phyloP scores from a whole-genome alignment of 768 basidiomycete species.

The Daedaleopsis nitida region DNA sequence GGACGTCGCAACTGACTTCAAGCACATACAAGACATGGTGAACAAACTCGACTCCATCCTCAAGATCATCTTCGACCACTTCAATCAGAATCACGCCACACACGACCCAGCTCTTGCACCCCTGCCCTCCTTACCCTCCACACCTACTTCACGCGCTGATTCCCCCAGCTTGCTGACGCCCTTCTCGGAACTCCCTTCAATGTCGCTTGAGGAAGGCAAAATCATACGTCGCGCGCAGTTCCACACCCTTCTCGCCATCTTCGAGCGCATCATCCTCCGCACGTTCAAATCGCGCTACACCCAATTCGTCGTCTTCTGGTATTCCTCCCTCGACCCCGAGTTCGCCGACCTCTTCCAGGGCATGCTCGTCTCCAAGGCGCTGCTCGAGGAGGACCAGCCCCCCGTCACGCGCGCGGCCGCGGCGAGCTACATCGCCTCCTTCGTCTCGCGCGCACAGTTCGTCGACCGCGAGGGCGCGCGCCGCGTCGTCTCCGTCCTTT shows the following conservation, averaged over 20 bases:
- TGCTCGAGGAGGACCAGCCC: slow-evolving; percentile 59
- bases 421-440: slow-evolving; percentile 89
- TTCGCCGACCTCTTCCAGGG: slow-evolving; percentile 95
- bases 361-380: slow-evolving; percentile 87
- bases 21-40: slow-evolving; percentile 83
- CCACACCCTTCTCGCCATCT: slow-evolving; percentile 86
- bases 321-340: slow-evolving; percentile 83
- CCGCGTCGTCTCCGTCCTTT: slow-evolving; percentile 79
- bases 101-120: slow-evolving; percentile 25
- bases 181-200: slow-evolving; percentile 25
- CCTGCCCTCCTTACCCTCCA: slow-evolving; percentile 26
- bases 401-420: slow-evolving; percentile 88
- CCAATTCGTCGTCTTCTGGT: slow-evolving; percentile 97
- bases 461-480: slow-evolving; percentile 76
- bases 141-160: slow-evolving; percentile 31
- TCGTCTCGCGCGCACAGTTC: slow-evolving; percentile 88
- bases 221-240: slow-evolving; percentile 65
- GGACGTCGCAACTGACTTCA: slow-evolving; percentile 58
- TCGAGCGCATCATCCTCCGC: slow-evolving; percentile 89
- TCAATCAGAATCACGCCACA: slow-evolving; percentile 51
- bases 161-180: slow-evolving; percentile 19
- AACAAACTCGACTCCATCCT: slow-evolving; percentile 90
- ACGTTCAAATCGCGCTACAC: slow-evolving; percentile 98
- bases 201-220: slow-evolving; percentile 36
- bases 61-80: slow-evolving; percentile 82